phyloP scores from a whole-genome alignment of 2,329 filamentous ascomycete species.

The Eutypella sp. region DNA sequence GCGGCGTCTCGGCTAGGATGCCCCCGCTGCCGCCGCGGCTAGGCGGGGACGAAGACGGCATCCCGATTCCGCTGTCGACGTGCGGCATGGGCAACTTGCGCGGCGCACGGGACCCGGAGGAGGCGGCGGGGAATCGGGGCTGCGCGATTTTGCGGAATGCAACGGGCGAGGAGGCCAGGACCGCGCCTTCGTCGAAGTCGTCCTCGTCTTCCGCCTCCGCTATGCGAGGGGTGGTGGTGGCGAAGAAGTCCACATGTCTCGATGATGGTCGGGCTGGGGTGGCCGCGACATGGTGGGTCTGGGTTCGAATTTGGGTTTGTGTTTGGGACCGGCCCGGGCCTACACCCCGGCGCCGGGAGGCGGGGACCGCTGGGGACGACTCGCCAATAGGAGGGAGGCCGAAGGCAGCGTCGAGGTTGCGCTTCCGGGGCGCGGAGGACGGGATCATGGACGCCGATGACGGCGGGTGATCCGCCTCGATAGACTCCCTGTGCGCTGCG shows the following conservation, averaged over 20 bases:
- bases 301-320: no score
- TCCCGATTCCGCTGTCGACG: constrained; percentile 25
- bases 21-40: neutral
- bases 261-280: constrained; percentile 18
- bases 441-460: constrained; percentile 36
- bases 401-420: constrained; percentile 28
- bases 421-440: constrained; percentile 34
- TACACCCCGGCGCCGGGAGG: no score
- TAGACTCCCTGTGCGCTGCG: constrained; percentile 12
- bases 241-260: constrained; percentile 9
- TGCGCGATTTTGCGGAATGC: constrained; percentile 18
- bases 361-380: constrained; percentile 24
- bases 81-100: constrained; percentile 9
- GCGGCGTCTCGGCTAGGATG: constrained; percentile 30
- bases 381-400: constrained; percentile 20
- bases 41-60: constrained; percentile 25
- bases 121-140: constrained; percentile 13
- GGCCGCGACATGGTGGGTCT: constrained; percentile 15
- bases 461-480: constrained; percentile 22
- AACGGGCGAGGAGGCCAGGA: constrained; percentile 27
- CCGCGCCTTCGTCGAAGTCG: constrained; percentile 14
- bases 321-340: no score
- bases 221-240: constrained; percentile 9
- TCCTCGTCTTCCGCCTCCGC: constrained; percentile 18
- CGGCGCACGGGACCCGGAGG: neutral